Evolutionary conservation across 495 filamentous ascomycete genomes (phyloP).

Genomic region (Penicillium samsonianum): DNA sequence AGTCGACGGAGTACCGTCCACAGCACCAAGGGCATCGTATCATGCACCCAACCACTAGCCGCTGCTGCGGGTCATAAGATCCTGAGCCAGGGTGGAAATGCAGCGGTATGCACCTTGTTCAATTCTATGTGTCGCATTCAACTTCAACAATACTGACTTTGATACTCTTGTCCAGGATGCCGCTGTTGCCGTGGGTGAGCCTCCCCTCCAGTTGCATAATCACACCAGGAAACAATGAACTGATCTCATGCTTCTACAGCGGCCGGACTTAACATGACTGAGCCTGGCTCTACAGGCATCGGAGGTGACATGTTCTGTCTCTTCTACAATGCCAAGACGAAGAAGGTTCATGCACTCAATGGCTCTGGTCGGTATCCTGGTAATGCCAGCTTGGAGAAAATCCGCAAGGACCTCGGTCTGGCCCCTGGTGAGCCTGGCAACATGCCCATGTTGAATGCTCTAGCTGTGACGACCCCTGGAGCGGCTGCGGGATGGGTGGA

Average conservation of each 20-base stretch:
- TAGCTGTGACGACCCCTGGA: constrained; percentile 84
- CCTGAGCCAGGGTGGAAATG: constrained; percentile 85
- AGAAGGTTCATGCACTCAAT: constrained; percentile 81
- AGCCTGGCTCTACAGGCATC: constrained; percentile 92
- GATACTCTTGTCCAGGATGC: constrained; percentile 65
- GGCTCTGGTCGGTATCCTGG: constrained; percentile 81
- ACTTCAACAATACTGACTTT: constrained; percentile 1
- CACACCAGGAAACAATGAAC: background rate
- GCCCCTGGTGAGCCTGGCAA: constrained; percentile 58
- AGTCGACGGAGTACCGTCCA: constrained; percentile 90
- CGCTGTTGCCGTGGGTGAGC: constrained; percentile 76
- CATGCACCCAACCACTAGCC: constrained; percentile 89
- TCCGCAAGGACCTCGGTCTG: constrained; percentile 69
- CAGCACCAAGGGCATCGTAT: constrained; percentile 88
- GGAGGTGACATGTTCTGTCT: constrained; percentile 98
- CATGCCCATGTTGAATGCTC: constrained; percentile 76
- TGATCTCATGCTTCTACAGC: constrained; percentile 43
- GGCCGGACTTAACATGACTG: constrained; percentile 88
- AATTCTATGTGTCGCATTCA: background rate
- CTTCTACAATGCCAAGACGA: constrained; percentile 82
- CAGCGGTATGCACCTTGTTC: constrained; percentile 63
- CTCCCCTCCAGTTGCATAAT: constrained; percentile 14
- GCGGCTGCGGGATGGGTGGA: constrained; percentile 95
- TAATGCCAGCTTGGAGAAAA: constrained; percentile 65
- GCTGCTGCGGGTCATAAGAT: constrained; percentile 84